phyloP scores from a whole-genome alignment of 495 filamentous ascomycete species.

The Jackrogersella multiformis region DNA sequence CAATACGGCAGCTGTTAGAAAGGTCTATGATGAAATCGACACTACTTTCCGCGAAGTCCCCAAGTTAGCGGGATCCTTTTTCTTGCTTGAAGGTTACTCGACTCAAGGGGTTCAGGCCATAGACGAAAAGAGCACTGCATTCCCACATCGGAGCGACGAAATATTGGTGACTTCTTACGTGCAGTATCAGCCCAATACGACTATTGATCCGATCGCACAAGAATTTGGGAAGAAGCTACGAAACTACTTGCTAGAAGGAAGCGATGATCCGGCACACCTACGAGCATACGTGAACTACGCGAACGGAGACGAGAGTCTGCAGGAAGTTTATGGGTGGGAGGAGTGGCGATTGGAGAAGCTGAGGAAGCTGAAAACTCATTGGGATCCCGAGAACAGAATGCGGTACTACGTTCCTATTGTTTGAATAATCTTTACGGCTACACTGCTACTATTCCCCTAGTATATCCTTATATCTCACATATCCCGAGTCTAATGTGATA shows the following conservation, averaged over 20 bases:
- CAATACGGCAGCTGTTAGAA: constrained; percentile 6
- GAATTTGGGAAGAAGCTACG: background rate
- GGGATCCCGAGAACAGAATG: background rate
- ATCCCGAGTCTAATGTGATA: too few species aligned
- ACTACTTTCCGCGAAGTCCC: constrained; percentile 1
- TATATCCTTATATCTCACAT: too few species aligned
- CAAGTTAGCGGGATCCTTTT: constrained; percentile 29
- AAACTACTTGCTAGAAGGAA: background rate
- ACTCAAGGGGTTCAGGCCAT: constrained; percentile 46
- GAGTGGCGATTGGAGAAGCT: background rate
- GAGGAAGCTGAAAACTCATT: background rate
- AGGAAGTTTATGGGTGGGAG: background rate
- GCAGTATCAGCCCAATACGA: background rate
- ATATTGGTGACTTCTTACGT: constrained; percentile 8
- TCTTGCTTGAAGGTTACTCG: constrained; percentile 55
- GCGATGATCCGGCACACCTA: too few species aligned
- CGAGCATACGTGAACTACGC: background rate
- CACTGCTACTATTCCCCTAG: too few species aligned
- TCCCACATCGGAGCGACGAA: constrained; percentile 32
- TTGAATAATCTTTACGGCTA: too few species aligned
- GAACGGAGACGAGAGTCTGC: background rate
- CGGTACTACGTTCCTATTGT: background rate
- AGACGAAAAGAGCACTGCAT: constrained; percentile 46
- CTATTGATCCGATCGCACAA: background rate
- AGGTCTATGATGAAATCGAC: constrained; percentile 16